Base-by-base conservation (phyloP, 177 flowering plant genomes). In the Vitis hybrid region DNA sequence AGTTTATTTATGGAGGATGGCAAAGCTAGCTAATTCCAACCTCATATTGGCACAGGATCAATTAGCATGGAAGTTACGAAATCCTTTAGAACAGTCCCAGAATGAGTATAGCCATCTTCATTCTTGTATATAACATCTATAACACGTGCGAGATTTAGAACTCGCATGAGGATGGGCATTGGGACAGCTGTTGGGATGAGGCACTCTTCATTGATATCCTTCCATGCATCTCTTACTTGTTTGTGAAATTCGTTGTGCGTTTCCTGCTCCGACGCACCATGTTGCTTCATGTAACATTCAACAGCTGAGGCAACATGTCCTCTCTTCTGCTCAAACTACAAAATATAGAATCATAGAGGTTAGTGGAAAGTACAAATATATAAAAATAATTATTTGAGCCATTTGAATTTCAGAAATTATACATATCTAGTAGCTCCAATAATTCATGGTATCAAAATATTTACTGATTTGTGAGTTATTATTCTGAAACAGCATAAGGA, bases 241-340 rank as follows among this genome's bases (percentile, higher is more conserved):
- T 74, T 68, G 2, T 20, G 5, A 1, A 76, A 29, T 16, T 39
- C 75, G 1, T 31, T 20, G 4, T 49, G 6, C 1, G 73, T 65
- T 20, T 70, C 74, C 62, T 76, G 51, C 51, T 71, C 67, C 10
- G 75, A 22, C 1, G 11, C 68, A 48, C 67, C 68, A 49, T 70
- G 26, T 33, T 79, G 66, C 10, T 67, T 59, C 73, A 68, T 71
- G 73, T 70, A 76, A 20, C 77, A 76, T 48, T 76, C 77, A 5
- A 79, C 51, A 2, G 65, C 71, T 7, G 82, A 79, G 0, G 76
- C 75, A 8, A 66, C 70, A 50, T 77, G 76, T 16, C 69, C 74
- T 60, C 83, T 74, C 67, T 80, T 58, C 67, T 77, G 78, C 69
- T 77, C 78, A 70, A 74, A 66, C 73, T 78, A 51, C 14, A 56